Conservation (phyloP, 2,329 filamentous ascomycete species). For the Trichoderma brevicompactum region DNA sequence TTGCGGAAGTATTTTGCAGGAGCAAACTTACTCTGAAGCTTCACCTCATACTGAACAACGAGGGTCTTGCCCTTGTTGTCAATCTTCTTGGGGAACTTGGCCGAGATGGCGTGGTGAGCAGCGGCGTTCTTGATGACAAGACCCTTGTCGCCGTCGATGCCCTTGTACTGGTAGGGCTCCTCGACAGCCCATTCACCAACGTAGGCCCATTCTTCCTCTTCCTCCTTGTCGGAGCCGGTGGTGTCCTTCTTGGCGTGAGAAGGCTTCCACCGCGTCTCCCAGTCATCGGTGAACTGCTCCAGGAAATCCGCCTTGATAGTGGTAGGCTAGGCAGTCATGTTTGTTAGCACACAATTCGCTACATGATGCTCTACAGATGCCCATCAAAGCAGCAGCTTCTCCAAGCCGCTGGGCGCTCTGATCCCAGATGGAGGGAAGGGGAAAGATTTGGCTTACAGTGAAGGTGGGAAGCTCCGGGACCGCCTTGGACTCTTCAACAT, state of each 20-base stretch:
- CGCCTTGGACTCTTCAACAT: constrained; percentile 65
- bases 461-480: constrained; percentile 76
- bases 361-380: background rate
- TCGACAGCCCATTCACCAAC: constrained; percentile 96
- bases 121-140: constrained; percentile 97
- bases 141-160: constrained; percentile 93
- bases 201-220: constrained; percentile 92
- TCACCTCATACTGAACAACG: constrained; percentile 98
- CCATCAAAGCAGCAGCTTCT: background rate
- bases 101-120: constrained; percentile 98
- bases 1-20: background rate
- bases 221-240: constrained; percentile 73
- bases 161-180: constrained; percentile 88
- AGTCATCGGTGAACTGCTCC: constrained; percentile 97
- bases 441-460: constrained; percentile 68
- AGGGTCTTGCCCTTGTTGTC: constrained; percentile 97
- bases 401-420: background rate
- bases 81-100: constrained; percentile 96
- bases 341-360: constrained; percentile 31
- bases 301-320: constrained; percentile 90
- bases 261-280: constrained; percentile 90
- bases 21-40: constrained; percentile 82
- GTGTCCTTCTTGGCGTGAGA: constrained; percentile 95
- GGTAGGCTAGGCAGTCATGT: constrained; percentile 67
- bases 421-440: background rate